Evolutionary conservation across 768 basidiomycete species (phyloP).

Genomic region (Sutorius australiensis): DNA sequence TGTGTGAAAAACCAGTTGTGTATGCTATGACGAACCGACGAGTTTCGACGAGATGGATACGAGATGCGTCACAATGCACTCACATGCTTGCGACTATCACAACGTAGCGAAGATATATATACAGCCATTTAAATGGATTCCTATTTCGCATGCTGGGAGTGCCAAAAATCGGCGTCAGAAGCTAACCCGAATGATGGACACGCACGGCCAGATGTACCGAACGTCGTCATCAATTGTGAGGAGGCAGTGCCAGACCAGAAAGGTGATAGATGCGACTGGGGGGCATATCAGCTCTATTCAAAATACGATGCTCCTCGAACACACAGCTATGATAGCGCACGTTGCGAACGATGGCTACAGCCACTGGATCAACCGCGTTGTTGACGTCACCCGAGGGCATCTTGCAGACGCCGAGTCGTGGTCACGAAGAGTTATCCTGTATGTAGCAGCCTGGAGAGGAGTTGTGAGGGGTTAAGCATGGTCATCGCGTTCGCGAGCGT

Average conservation of each 20-base stretch:
- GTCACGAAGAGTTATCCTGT: background rate
- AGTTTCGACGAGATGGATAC: background rate
- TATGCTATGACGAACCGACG: constrained; percentile 1
- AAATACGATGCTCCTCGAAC: background rate
- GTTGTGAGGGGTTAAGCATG: no score
- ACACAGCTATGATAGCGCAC: constrained; percentile 15
- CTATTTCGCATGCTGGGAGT: constrained; percentile 19
- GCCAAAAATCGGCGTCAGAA: background rate
- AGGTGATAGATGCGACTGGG: constrained; percentile 8
- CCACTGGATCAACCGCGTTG: background rate
- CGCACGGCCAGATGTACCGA: constrained; percentile 24
- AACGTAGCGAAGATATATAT: constrained; percentile 25
- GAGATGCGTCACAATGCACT: background rate
- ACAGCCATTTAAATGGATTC: constrained; percentile 30
- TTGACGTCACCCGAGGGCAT: background rate
- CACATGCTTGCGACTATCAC: constrained; percentile 17
- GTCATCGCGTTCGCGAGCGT: background rate
- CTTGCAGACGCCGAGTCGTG: background rate
- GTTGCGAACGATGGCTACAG: background rate
- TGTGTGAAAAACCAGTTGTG: constrained; percentile 10
- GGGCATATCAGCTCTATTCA: background rate
- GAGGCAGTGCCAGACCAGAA: constrained; percentile 14
- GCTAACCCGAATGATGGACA: background rate
- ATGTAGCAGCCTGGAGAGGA: background rate
- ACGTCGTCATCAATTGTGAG: constrained; percentile 19